A percentile compares a stretch with the other conserved stretches of the same genome.
These are phyloP conservation scores for Fomitopsis betulina DNA, from an alignment of 1,284 basidiomycete genomes.

Conservation along the genomic window DNA sequence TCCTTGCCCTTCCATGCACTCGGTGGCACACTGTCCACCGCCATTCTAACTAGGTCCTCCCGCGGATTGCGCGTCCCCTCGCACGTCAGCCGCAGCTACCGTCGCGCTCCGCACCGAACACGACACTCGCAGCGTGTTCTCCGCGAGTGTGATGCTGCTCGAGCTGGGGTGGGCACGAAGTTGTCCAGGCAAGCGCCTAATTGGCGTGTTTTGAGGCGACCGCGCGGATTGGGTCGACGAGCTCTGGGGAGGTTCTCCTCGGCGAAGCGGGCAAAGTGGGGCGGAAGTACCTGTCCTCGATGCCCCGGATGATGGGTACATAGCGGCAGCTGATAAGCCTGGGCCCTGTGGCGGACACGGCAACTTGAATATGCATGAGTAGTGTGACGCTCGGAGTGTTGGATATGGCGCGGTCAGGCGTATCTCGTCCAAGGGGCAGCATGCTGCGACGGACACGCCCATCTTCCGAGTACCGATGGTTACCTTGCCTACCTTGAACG, in stretches of 20 bases:
- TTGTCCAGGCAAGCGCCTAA: conserved; percentile 39
- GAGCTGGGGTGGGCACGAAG: conserved; percentile 32
- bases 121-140: conserved; percentile 1
- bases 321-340: background rate
- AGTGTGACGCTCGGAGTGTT: background rate
- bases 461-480: conserved; percentile 22
- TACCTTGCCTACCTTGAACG: background rate
- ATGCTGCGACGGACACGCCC: conserved; percentile 34
- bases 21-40: background rate
- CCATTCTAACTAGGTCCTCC: background rate
- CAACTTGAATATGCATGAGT: background rate
- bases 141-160: background rate
- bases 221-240: conserved; percentile 1
- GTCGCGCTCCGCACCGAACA: background rate
- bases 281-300: background rate
- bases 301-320: background rate
- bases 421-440: conserved; percentile 38
- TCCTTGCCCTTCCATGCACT: background rate
- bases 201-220: conserved; percentile 27
- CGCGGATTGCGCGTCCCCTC: conserved; percentile 3
- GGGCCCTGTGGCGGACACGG: background rate
- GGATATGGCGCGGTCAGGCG: too few relatives aligned
- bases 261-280: background rate
- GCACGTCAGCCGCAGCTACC: conserved; percentile 9
- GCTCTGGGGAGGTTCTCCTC: conserved; percentile 1